Evolutionary conservation across 805 yeast species (phyloP), one percentile per base, ranked within the genome.

Genomic region (Zygotorulaspora florentina): DNA sequence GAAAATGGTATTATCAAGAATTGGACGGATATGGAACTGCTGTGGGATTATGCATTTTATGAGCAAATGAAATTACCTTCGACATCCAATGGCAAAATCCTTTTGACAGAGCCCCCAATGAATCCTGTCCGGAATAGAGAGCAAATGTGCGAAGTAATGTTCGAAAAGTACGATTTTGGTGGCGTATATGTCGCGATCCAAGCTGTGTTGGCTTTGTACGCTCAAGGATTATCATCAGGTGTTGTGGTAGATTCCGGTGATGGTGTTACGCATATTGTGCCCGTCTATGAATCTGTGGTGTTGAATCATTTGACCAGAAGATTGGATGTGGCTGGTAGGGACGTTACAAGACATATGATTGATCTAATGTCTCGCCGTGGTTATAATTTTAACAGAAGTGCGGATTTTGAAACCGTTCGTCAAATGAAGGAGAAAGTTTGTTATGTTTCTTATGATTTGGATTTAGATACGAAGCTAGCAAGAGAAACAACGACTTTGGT

Each of bases 21-120:
- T 67, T 93, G 99, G 99, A 96, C 90, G 58, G 99, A 93, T 66
- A 93, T 93, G 98, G 96, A 88, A 60, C 90, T 90, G 59, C 74
- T 93, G 50, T 93, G 99, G 99, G 96, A 93, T 69, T 93, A 91
- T 67, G 91, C 98, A 16, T 91, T 93, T 67, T 86, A 85, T 70
- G 95, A 91, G 58, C 80, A 86, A 61, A 83, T 93, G 87, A 77
- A 87, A 63, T 73, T 86, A 45, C 84, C 86, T 63, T 75, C 87
- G 6, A 76, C 88, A 6, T 71, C 79, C 27, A 95, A 90, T 40
- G 77, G 80, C 57, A 91, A 91, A 67, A 80, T 93, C 37, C 74
- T 93, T 56, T 73, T 93, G 51, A 93, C 99, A 1, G 99, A 93
- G 72, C 98, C 99, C 15, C 99, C 99, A 51, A 85, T 93, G 93